Base-by-base conservation (phyloP, 2,329 filamentous ascomycete genomes). In the Colletotrichum liriopes region DNA sequence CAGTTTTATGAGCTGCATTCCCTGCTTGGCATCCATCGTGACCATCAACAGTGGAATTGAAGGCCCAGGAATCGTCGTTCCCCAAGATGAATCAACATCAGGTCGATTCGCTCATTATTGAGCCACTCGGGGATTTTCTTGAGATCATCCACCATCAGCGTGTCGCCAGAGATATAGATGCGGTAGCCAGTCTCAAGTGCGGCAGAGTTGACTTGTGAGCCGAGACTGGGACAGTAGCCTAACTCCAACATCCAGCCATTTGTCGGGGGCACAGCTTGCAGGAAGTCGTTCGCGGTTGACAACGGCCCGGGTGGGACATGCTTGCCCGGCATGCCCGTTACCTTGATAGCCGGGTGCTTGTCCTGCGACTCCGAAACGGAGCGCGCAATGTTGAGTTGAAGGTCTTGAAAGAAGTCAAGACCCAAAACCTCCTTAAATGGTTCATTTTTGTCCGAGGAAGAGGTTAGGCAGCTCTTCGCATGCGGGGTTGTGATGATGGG, bases 41-140 rank as follows among this genome's bases (percentile, higher is more conserved):
- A 92, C 88, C 90, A 92, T 92, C 32, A 92, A 71, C 72, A 92
- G 79, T 55, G 89, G 89, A 78, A 90, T 76, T 6, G 84, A 83
- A 0, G 90, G 89, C 0, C 86, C 85, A 0, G 91, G 91, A 39
- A 93, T 89, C 5, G 89, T 92, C 0, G 90, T 93, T 2, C 90
- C 91, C 91, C 91, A 0, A 93, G 81, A 73, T 93, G 91, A 1
- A 91, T 84, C 16, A 93, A 84, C 91, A 93, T 93, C 65, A 93
- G 80, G 76, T 93, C 90, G 67, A 93, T 88, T 43, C 85, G 84
- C 60, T 88, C 81, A 3, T 84, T 84, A 23, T 82, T 81, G 74
- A 91, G 89, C 59, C 86, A 83, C 72, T 87, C 78, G 0, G 89
- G 88, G 49, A 93, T 92, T 72, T 89, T 84, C 59, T 88, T 86